These are phyloP conservation scores for Sisymbrium altissimum DNA, from an alignment of 345 rosid genomes.

Conservation along the genomic window DNA sequence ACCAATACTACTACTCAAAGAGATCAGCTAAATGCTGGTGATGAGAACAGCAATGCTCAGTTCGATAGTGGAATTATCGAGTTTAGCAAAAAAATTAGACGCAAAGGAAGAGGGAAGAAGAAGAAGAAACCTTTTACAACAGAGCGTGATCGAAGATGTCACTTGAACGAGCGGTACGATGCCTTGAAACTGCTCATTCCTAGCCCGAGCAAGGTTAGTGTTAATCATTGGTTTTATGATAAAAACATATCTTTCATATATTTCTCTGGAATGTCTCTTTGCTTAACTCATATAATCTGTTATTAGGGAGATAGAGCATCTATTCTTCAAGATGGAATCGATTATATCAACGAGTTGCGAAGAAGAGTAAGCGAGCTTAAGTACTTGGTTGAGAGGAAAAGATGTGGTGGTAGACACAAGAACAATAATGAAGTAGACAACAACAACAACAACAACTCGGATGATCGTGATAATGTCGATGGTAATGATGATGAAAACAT, in stretches of 20 bases:
- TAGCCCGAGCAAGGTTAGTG: slow-evolving; percentile 60
- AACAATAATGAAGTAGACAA: slow-evolving; percentile 43
- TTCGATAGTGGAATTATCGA: slow-evolving; percentile 47
- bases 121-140: slow-evolving; percentile 60
- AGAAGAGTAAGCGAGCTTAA: slow-evolving; percentile 69
- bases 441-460: slow-evolving; percentile 34
- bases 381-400: slow-evolving; percentile 69
- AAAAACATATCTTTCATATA: not conserved
- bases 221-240: not conserved
- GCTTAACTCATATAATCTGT: not conserved
- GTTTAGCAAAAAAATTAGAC: slow-evolving; percentile 45
- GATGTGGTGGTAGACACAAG: slow-evolving; percentile 49
- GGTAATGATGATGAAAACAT: slow-evolving; percentile 48
- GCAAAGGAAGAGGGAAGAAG: slow-evolving; percentile 44
- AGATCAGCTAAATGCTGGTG: slow-evolving; percentile 10
- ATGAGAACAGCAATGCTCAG: slow-evolving; percentile 41
- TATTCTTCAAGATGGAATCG: slow-evolving; percentile 72
- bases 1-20: slow-evolving; percentile 22
- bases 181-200: slow-evolving; percentile 69
- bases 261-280: not conserved
- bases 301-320: slow-evolving; percentile 77
- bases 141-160: slow-evolving; percentile 67
- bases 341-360: slow-evolving; percentile 69
- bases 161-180: slow-evolving; percentile 52
- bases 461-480: slow-evolving; percentile 13